phyloP scores from a whole-genome alignment of 2,329 filamentous ascomycete genomes.

The Dothideomycetes sp. region DNA sequence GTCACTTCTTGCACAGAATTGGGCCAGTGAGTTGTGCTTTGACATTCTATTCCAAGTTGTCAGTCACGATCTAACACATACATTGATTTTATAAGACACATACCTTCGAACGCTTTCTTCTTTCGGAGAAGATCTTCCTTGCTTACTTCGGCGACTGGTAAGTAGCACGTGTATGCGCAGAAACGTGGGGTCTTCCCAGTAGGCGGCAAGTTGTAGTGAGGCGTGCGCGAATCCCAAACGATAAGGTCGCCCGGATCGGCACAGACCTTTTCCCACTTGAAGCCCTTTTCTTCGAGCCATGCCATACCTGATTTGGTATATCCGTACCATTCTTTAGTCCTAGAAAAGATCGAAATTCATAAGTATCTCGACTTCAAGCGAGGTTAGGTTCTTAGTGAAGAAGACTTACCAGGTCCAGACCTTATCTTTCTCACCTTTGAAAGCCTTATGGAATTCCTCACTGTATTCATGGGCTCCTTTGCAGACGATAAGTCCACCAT shows the following conservation, averaged over 20 bases:
- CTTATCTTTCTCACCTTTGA: too few relatives aligned
- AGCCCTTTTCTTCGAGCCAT: slow-evolving; percentile 20
- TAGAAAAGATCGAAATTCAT: too few relatives aligned
- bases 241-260: slow-evolving; percentile 22
- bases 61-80: too few relatives aligned
- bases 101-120: slow-evolving; percentile 25
- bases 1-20: too few relatives aligned
- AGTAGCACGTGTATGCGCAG: slow-evolving; percentile 29
- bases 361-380: slow-evolving; percentile 23
- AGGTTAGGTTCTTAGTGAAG: slow-evolving; percentile 24
- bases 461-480: slow-evolving; percentile 25
- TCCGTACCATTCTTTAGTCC: slow-evolving; percentile 31
- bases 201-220: slow-evolving; percentile 26
- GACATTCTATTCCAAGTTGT: too few relatives aligned
- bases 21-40: slow-evolving; percentile 29
- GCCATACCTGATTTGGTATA: slow-evolving; percentile 26
- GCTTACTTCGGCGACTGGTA: slow-evolving; percentile 27
- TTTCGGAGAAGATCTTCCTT: slow-evolving; percentile 28
- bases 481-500: slow-evolving; percentile 30
- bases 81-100: too few relatives aligned
- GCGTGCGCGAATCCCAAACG: slow-evolving; percentile 21
- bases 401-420: too few relatives aligned
- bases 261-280: slow-evolving; percentile 21
- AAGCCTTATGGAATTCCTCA: slow-evolving; percentile 27
- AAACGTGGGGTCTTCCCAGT: slow-evolving; percentile 24